Percentiles rank a stretch among this genome's conserved stretches.
Conservation (phyloP, 148 eudicot genomes). For the Nepenthes gracilis region DNA sequence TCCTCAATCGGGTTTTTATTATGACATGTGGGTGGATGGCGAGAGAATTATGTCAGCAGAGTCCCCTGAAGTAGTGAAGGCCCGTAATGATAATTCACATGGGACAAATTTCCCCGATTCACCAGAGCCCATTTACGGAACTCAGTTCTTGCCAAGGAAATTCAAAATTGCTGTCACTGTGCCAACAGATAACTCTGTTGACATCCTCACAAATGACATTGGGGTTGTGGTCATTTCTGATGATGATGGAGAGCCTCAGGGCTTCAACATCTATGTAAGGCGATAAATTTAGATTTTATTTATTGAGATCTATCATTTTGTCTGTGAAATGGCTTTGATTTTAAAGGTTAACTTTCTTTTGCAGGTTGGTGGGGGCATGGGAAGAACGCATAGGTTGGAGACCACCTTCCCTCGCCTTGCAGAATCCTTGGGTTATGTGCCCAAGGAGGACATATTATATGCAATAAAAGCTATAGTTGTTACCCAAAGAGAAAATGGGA, state of each 20-base stretch:
- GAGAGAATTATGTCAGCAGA: conserved; percentile 88
- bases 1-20: conserved; percentile 98
- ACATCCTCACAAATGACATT: conserved; percentile 81
- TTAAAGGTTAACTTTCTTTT: conserved; percentile 7
- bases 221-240: conserved; percentile 89
- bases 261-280: conserved; percentile 89
- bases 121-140: conserved; percentile 98
- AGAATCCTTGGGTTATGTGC: conserved; percentile 93
- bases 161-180: conserved; percentile 96
- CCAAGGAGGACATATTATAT: conserved; percentile 89
- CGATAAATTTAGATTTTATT: not conserved
- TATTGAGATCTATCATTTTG: not conserved
- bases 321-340: not conserved
- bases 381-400: conserved; percentile 87
- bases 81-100: conserved; percentile 90
- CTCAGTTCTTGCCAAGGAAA: conserved; percentile 95
- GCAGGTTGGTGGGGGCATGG: conserved; percentile 99
- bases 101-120: conserved; percentile 92
- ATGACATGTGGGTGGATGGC: conserved; percentile 99
- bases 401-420: conserved; percentile 88
- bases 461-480: conserved; percentile 96
- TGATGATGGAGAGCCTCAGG: conserved; percentile 89
- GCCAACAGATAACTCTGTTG: conserved; percentile 88
- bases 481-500: conserved; percentile 92
- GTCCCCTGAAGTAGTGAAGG: conserved; percentile 87